Conservation (phyloP, 257 asterid genomes). For the Lithospermum erythrorhizon region DNA sequence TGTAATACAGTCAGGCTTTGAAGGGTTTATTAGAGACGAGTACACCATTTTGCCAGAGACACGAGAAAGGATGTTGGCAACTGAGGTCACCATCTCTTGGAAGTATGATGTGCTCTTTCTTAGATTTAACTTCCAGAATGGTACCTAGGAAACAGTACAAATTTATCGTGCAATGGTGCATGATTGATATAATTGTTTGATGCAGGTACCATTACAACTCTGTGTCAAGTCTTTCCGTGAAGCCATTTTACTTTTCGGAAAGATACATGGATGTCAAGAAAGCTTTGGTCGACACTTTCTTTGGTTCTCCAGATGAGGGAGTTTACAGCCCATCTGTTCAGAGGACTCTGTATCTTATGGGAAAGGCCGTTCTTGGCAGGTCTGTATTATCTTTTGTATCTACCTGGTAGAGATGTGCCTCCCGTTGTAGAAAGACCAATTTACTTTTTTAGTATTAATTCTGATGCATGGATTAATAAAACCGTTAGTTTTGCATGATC, state of each 20-base stretch:
- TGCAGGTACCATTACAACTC: conserved; percentile 63
- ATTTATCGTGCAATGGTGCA: neutral
- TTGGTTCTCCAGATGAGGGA: conserved; percentile 64
- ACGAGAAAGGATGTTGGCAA: conserved; percentile 84
- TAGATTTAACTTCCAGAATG: neutral
- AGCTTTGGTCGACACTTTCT: conserved; percentile 56
- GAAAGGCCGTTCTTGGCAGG: conserved; percentile 77
- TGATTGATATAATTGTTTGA: conserved; percentile 9
- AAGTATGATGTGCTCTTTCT: conserved; percentile 28
- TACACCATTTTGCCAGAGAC: conserved; percentile 91
- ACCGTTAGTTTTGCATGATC: conserved; percentile 9
- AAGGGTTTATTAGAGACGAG: conserved; percentile 80
- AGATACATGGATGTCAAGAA: conserved; percentile 60
- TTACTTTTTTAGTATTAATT: neutral
- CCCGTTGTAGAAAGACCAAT: neutral
- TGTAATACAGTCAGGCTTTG: conserved; percentile 80
- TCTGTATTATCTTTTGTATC: conserved; percentile 7
- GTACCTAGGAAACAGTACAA: neutral
- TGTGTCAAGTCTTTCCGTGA: conserved; percentile 47
- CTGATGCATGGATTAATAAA: conserved; percentile 4
- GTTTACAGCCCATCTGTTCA: conserved; percentile 97
- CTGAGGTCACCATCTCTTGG: conserved; percentile 90
- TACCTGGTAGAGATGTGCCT: neutral
- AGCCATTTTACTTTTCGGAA: conserved; percentile 45
- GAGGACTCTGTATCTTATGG: conserved; percentile 75